Conservation (phyloP, 257 asterid genomes). For the Salvia miltiorrhiza region DNA sequence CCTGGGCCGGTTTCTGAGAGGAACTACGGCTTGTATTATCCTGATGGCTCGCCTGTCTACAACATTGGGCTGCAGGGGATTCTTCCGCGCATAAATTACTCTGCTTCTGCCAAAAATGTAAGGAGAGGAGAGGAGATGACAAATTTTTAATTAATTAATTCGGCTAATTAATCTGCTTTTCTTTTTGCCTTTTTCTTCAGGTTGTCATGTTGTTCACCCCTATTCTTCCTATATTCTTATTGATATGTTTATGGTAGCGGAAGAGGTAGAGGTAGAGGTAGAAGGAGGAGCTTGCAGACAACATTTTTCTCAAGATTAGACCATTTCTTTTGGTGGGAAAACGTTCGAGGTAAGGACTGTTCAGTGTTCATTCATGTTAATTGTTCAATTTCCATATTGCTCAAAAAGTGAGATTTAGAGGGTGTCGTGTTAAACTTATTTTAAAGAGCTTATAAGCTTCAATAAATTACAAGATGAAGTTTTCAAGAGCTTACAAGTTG, state of each 20-base stretch:
- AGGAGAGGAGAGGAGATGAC: not conserved
- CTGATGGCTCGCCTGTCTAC: constrained; percentile 81
- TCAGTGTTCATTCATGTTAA: not conserved
- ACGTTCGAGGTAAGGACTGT: constrained; percentile 16
- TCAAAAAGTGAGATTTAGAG: not conserved
- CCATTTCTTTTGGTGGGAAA: constrained; percentile 4
- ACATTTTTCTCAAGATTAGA: constrained; percentile 5
- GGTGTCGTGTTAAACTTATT: too few species aligned
- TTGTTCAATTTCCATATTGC: not conserved
- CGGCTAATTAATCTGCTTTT: not conserved
- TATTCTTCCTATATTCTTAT: constrained; percentile 26
- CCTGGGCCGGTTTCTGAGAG: constrained; percentile 92
- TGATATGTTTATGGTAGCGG: constrained; percentile 25
- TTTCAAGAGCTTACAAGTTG: too few species aligned
- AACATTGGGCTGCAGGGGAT: constrained; percentile 56
- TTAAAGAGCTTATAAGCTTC: too few species aligned
- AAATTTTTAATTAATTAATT: not conserved
- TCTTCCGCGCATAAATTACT: constrained; percentile 65
- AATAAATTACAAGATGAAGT: too few species aligned
- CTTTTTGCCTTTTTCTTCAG: constrained; percentile 34
- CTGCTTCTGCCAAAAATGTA: constrained; percentile 48
- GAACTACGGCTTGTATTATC: constrained; percentile 82
- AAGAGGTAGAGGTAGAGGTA: too few species aligned
- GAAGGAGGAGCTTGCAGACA: constrained; percentile 16
- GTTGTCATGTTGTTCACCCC: constrained; percentile 18